Conservation (phyloP, 2,329 filamentous ascomycete species). For the Fusarium tricinctum region DNA sequence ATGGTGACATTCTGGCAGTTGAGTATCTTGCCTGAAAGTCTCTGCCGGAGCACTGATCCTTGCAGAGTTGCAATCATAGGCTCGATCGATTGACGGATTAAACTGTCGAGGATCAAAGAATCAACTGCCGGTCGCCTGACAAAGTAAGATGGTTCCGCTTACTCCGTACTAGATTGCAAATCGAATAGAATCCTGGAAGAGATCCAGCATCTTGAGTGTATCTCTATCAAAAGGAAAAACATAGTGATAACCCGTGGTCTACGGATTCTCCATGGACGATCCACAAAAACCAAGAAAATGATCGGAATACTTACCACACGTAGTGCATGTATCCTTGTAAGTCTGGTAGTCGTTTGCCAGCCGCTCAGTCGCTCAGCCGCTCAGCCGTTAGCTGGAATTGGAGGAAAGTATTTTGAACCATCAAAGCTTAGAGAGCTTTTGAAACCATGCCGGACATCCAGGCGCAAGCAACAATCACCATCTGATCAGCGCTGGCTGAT, state of each 20-base stretch:
- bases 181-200: not conserved
- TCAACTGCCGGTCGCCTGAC: not conserved
- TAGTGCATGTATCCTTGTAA: not conserved
- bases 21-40: not conserved
- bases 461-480: not conserved
- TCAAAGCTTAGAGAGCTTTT: slow-evolving; percentile 5
- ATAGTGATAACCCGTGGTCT: no score
- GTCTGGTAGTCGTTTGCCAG: no score
- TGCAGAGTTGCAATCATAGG: not conserved
- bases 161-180: not conserved
- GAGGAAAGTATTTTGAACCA: not conserved
- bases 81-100: slow-evolving; percentile 10
- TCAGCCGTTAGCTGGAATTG: not conserved
- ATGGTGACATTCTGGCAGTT: slow-evolving; percentile 10
- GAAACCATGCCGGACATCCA: not conserved
- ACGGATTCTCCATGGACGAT: no score
- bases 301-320: not conserved
- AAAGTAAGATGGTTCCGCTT: not conserved
- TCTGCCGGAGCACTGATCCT: not conserved
- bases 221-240: not conserved
- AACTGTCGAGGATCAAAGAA: slow-evolving; percentile 1
- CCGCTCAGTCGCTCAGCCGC: no score
- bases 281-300: not conserved
- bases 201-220: not conserved
- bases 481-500: not conserved